phyloP scores from a whole-genome alignment of 768 basidiomycete genomes.

The Basidioascus undulatus region DNA sequence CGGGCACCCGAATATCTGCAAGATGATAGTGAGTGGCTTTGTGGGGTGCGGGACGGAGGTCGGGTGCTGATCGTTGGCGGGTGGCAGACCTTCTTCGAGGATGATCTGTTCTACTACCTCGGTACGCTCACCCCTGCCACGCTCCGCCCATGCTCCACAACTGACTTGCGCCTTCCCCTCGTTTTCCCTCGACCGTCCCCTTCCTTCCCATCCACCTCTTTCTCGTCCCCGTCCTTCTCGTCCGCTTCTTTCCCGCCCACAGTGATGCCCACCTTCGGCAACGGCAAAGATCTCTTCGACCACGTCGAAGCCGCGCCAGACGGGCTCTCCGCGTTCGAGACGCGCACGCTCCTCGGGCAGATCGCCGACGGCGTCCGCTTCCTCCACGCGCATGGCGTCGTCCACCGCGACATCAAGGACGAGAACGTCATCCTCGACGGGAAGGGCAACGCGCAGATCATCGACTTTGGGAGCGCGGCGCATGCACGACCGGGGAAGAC shows the following conservation, averaged over 20 bases:
- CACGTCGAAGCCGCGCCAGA: conserved; percentile 71
- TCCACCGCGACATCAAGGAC: conserved; percentile 95
- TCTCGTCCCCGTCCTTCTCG: no score
- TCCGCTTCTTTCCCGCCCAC: not conserved
- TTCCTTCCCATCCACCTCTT: conserved; percentile 2
- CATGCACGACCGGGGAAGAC: conserved; percentile 22
- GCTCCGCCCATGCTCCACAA: conserved; percentile 9
- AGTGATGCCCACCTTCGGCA: conserved; percentile 24
- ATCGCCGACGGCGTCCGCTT: conserved; percentile 68
- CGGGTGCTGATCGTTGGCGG: no score
- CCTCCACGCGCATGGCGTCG: conserved; percentile 75
- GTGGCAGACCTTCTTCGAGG: conserved; percentile 98
- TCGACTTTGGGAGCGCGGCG: conserved; percentile 71
- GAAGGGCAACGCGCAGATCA: conserved; percentile 61
- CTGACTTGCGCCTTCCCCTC: conserved; percentile 26
- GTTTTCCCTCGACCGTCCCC: not conserved
- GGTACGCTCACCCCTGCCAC: conserved; percentile 63
- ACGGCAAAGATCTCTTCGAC: conserved; percentile 67
- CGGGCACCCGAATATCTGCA: conserved; percentile 88
- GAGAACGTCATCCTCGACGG: conserved; percentile 45
- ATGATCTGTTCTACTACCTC: conserved; percentile 84
- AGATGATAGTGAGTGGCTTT: no score
- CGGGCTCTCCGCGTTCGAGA: conserved; percentile 47
- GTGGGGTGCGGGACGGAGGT: no score
- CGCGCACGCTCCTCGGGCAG: conserved; percentile 73